Evolutionary conservation across 805 yeast species (phyloP).

Genomic region (Metschnikowia reukaufii): DNA sequence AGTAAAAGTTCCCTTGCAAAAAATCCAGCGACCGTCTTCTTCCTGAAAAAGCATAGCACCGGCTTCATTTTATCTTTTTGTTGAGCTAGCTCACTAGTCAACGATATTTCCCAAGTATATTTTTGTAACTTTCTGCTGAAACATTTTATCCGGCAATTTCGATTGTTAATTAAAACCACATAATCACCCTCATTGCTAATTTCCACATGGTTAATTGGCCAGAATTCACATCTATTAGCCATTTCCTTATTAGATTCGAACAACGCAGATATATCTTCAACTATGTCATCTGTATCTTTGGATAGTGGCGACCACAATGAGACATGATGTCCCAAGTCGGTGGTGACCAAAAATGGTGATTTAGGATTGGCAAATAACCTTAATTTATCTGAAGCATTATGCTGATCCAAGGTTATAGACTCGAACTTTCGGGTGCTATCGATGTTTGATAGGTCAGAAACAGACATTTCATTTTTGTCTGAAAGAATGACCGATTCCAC

Average conservation of each 20-base stretch:
- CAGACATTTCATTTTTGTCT: constrained; percentile 1
- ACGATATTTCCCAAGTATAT: constrained; percentile 55
- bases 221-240: constrained; percentile 34
- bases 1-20: constrained; percentile 34
- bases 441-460: constrained; percentile 12
- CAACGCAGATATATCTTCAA: constrained; percentile 38
- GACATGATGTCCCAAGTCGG: constrained; percentile 73
- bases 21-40: constrained; percentile 50
- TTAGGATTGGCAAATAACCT: constrained; percentile 56
- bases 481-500: constrained; percentile 1
- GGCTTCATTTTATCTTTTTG: constrained; percentile 33
- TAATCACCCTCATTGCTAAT: constrained; percentile 60
- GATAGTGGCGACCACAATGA: constrained; percentile 70
- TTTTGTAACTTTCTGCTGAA: constrained; percentile 56
- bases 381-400: constrained; percentile 64
- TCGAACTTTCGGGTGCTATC: constrained; percentile 29
- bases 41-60: constrained; percentile 61
- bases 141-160: constrained; percentile 53
- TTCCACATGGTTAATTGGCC: constrained; percentile 63
- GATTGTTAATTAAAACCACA: constrained; percentile 53
- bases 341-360: constrained; percentile 63
- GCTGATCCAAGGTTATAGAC: constrained; percentile 32
- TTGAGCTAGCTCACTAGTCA: constrained; percentile 35
- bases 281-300: constrained; percentile 18
- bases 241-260: constrained; percentile 33